Evolutionary conservation across 306 rosid species (phyloP).

Genomic region (Heteromeles arbutifolia): DNA sequence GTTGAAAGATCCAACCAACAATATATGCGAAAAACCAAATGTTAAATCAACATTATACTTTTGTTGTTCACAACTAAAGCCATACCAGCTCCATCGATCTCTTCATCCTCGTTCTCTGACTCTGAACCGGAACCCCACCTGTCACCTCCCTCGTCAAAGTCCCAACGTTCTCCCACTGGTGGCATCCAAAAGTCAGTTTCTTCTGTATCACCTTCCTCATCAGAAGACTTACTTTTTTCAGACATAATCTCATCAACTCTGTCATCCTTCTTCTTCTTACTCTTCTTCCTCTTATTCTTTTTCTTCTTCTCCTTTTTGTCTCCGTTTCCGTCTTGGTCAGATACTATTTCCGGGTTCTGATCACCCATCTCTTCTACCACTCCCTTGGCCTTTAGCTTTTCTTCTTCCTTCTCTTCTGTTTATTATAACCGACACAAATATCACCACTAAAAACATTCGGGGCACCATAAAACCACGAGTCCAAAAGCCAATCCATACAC

Average conservation of each 20-base stretch:
- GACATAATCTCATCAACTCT: slow-evolving; percentile 40
- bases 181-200: slow-evolving; percentile 85
- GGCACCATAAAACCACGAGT: neutral
- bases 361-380: slow-evolving; percentile 34
- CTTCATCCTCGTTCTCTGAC: slow-evolving; percentile 49
- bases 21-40: neutral
- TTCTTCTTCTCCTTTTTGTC: slow-evolving; percentile 34
- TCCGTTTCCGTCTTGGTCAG: slow-evolving; percentile 28
- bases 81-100: slow-evolving; percentile 46
- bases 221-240: slow-evolving; percentile 34
- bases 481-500: neutral
- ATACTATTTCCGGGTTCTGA: slow-evolving; percentile 21
- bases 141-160: slow-evolving; percentile 67
- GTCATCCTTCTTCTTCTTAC: slow-evolving; percentile 10
- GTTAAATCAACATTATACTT: neutral
- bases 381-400: slow-evolving; percentile 30
- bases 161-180: slow-evolving; percentile 85
- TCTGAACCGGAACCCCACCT: slow-evolving; percentile 73
- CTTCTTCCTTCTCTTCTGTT: slow-evolving; percentile 66
- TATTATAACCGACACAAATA: neutral
- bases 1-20: neutral
- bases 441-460: neutral
- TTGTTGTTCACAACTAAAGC: neutral
- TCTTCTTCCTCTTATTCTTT: slow-evolving; percentile 12
- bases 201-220: slow-evolving; percentile 42